phyloP scores from a whole-genome alignment of 1,284 basidiomycete genomes.

The Ganoderma resinaceum region DNA sequence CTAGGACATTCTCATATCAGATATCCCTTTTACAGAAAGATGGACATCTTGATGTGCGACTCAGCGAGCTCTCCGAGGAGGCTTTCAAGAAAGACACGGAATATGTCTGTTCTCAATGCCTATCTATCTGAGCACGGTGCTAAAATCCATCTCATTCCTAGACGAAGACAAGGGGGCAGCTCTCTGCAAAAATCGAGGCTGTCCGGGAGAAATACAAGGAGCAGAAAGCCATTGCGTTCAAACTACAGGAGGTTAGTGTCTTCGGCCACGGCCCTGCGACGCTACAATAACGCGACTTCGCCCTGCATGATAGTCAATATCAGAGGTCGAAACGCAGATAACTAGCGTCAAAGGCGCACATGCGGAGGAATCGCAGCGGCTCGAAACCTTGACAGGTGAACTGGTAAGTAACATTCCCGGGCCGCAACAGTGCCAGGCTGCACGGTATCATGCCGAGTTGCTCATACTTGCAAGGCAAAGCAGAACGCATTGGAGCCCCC shows the following conservation, averaged over 20 bases:
- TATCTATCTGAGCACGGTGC: too few species aligned
- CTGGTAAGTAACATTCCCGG: neutral
- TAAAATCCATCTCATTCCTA: neutral
- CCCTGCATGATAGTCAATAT: neutral
- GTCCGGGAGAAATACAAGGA: constrained; percentile 18
- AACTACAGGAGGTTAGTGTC: constrained; percentile 8
- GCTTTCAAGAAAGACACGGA: neutral
- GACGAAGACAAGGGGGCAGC: neutral
- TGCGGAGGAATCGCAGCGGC: neutral
- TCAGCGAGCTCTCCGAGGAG: constrained; percentile 2
- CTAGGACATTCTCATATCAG: neutral
- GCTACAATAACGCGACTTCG: neutral
- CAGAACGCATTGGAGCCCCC: neutral
- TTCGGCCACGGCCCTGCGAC: neutral
- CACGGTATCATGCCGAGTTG: neutral
- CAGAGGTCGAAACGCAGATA: neutral
- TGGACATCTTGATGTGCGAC: neutral
- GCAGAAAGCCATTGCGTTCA: constrained; percentile 4
- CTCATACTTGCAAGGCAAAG: neutral
- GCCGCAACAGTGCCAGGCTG: neutral
- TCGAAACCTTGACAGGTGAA: neutral
- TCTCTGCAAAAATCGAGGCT: constrained; percentile 6
- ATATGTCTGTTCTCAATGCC: neutral
- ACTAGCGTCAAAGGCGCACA: neutral
- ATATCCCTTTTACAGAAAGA: neutral